Base-by-base conservation (phyloP, 1,284 basidiomycete species). In the Agroathelia rolfsii region DNA sequence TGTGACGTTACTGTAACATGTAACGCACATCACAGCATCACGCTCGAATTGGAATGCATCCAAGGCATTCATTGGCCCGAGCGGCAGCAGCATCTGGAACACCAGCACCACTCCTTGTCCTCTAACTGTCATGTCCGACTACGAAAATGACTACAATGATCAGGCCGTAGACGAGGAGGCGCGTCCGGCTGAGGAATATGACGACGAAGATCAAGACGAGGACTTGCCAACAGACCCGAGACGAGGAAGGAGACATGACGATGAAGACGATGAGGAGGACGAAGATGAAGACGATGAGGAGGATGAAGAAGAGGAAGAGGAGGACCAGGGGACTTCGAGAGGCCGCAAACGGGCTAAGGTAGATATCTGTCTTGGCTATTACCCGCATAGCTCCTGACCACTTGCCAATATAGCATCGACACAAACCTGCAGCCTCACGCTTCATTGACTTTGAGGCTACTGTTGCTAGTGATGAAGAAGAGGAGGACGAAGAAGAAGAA, bases 361-460 rank as follows among this genome's bases (percentile, higher is more conserved):
- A 32, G 26, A 55, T 45, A n/a, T n/a, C n/a, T n/a, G n/a, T n/a
- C n/a, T n/a, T n/a, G n/a, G 9, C 29, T 23, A 32, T 8, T 21
- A 16, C 29, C 17, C 33, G 18, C 11, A 19, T 32, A 31, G 19
- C 19, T 19, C 32, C 30, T 13, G n/a, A 22, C n/a, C 3, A 27
- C 23, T 31, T 8, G 27, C 19, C 3, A 19, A 30, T 24, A 28
- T 20, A 78, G 72, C 70, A 70, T 43, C 75, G 75, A 38, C 77
- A 79, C 49, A 77, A 72, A 52, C 61, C 63, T 40, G 62, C 64
- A 12, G 70, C 76, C 20, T 86, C 78, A 52, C 80, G 82, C 44
- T 97, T 92, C 78, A 66, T 96, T 48, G 93, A 97, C 76, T 73
- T 93, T 40, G 88, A 95, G 61, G 93, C 90, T 40, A 89, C 92